Conservation (phyloP, 208 protist genomes). For the Giardia duodenalis region DNA sequence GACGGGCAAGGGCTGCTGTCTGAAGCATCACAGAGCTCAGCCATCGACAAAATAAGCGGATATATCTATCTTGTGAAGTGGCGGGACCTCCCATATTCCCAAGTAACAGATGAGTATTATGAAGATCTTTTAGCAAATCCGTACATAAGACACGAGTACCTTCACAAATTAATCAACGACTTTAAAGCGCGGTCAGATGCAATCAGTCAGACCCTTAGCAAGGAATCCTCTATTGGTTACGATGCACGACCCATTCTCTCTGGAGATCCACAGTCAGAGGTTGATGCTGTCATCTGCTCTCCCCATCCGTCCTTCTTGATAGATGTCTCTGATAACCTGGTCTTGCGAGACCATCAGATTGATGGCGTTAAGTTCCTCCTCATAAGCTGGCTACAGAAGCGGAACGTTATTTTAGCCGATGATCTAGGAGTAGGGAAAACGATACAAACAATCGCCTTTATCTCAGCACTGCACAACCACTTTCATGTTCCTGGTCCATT, state of each 20-base stretch:
- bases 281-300: not conserved
- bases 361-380: conserved; percentile 30
- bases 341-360: conserved; percentile 36
- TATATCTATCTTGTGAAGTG: conserved; percentile 4
- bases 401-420: conserved; percentile 40
- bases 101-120: not conserved
- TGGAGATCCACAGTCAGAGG: not conserved
- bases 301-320: not conserved
- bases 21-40: not conserved
- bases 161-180: not conserved
- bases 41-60: not conserved
- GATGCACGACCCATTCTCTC: not conserved
- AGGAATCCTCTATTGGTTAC: not conserved
- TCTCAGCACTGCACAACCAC: conserved; percentile 15
- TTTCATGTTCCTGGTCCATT: conserved; percentile 36
- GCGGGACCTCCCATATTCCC: not conserved
- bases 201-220: not conserved
- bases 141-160: not conserved
- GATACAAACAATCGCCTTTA: conserved; percentile 36
- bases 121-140: conserved; percentile 23
- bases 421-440: conserved; percentile 47
- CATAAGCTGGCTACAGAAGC: not conserved
- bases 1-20: not conserved
- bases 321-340: not conserved
- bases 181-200: not conserved